These are phyloP conservation scores for Trypanosomatidae sp. DNA, from an alignment of 208 protist genomes.

Conservation along the genomic window DNA sequence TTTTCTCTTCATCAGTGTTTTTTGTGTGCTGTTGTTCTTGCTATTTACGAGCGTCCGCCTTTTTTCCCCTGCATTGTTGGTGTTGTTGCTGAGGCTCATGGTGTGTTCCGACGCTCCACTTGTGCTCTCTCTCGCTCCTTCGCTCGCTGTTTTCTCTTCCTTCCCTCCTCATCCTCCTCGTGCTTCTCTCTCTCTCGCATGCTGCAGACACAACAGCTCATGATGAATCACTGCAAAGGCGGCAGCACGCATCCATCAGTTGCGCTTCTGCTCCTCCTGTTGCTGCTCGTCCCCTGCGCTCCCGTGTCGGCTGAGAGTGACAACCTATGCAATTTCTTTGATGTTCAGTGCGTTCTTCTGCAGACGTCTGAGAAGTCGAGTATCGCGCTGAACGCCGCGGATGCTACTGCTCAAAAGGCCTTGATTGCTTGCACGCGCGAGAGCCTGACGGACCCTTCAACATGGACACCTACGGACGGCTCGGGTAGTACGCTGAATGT, in stretches of 20 bases:
- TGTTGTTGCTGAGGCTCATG: neutral
- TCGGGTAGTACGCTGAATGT: neutral
- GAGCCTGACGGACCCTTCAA: neutral
- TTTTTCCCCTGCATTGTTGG: conserved; percentile 2
- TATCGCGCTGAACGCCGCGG: neutral
- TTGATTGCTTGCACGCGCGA: neutral
- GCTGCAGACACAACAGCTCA: neutral
- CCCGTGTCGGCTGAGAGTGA: neutral
- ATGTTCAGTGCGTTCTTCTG: neutral
- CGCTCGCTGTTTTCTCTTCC: neutral
- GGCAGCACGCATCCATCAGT: neutral
- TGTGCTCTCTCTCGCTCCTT: neutral
- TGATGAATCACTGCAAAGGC: neutral
- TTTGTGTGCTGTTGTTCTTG: neutral
- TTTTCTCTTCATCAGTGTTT: neutral
- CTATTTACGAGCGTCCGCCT: neutral
- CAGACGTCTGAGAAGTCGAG: neutral
- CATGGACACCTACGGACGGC: neutral
- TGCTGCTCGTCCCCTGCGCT: neutral
- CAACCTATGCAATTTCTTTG: neutral
- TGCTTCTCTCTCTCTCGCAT: neutral
- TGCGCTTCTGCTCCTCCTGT: neutral
- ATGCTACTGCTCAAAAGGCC: neutral
- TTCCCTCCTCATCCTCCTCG: neutral
- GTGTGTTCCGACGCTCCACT: neutral